Base-by-base conservation (phyloP, 352 stramenopile genomes). In the Pelagophyceae sp. region DNA sequence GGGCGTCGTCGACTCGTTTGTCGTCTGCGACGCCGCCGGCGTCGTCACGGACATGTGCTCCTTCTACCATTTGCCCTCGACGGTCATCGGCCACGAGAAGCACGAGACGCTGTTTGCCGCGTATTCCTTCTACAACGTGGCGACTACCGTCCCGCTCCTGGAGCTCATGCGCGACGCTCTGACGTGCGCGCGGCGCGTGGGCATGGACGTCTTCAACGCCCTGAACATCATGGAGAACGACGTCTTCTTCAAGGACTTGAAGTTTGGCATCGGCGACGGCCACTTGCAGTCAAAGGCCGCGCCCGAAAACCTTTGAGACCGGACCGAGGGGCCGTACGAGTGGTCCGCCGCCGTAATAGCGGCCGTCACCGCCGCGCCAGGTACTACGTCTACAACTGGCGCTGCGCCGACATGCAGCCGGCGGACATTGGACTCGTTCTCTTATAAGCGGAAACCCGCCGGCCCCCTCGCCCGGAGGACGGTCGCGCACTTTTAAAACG, bases 91-190 rank as follows among this genome's bases (percentile, higher is more conserved):
- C 65, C 89, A 98, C 83, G 80, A 89, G 38, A 97, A 98, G 85
- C 91, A 99, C 86, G 88, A 90, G 50, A 96, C 89, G 61, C 88
- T 99, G n/a, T 90, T 92, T 82, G 96, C 96, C 0, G 95, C 93
- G n/a, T 99, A 99, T 85, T 96, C 91, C 74, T 99, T 98, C 80
- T 99, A 99, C 87, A 99, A 99, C 85, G 89, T 97, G 31, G 89
- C 90, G 20, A 93, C 83, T 23, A 90, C 82, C 27, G 84, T 93
- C 40, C 65, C 81, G 67, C 81, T 93, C 51, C 83, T 80, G 58
- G 85, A 91, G 38, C 85, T 97, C 38, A 95, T 96, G 88, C 83
- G 82, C 69, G 90, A 96, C 83, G 87, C 85, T 38, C 85, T 97
- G 63, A 87, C 95, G 70, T 80, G 95, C 72, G 92, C 93, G 0